Conservation (phyloP, 352 stramenopile genomes). For the Pythium aquatile region DNA sequence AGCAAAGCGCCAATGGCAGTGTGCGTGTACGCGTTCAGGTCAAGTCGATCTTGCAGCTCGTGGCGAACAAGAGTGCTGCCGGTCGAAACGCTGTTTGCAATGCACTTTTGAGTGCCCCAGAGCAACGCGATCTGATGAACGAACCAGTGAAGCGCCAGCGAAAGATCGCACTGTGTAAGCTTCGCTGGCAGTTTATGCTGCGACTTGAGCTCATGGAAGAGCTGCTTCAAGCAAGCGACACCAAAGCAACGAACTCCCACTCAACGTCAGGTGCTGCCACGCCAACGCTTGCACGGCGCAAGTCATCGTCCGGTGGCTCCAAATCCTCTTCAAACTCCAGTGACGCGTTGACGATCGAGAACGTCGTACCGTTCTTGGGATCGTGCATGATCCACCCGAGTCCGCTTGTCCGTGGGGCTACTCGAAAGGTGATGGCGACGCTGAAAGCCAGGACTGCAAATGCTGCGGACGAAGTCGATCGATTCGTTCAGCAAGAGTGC, state of each 20-base stretch:
- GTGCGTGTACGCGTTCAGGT: slow-evolving; percentile 62
- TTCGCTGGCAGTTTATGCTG: slow-evolving; percentile 62
- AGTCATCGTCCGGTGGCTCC: slow-evolving; percentile 31
- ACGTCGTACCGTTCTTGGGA: slow-evolving; percentile 70
- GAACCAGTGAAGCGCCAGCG: slow-evolving; percentile 31
- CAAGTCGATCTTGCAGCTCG: slow-evolving; percentile 39
- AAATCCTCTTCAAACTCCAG: slow-evolving; percentile 18
- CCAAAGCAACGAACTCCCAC: not conserved
- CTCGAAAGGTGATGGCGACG: slow-evolving; percentile 45
- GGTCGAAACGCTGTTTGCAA: slow-evolving; percentile 71
- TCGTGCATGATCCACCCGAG: slow-evolving; percentile 63
- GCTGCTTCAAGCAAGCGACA: slow-evolving; percentile 30
- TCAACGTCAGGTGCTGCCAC: not conserved
- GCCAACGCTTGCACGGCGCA: slow-evolving; percentile 25
- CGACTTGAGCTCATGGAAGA: slow-evolving; percentile 66
- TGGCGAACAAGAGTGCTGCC: slow-evolving; percentile 44
- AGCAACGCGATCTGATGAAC: slow-evolving; percentile 48
- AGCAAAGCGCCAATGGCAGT: slow-evolving; percentile 64
- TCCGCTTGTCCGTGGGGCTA: slow-evolving; percentile 36
- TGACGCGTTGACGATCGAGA: slow-evolving; percentile 57
- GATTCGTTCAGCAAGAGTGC: slow-evolving; percentile 56
- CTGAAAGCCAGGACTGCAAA: slow-evolving; percentile 29
- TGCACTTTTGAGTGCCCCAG: slow-evolving; percentile 62
- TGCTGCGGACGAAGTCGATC: slow-evolving; percentile 33
- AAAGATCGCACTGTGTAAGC: slow-evolving; percentile 51